phyloP scores from a whole-genome alignment of 768 basidiomycete species.

The Cystobasidium onofrii region DNA sequence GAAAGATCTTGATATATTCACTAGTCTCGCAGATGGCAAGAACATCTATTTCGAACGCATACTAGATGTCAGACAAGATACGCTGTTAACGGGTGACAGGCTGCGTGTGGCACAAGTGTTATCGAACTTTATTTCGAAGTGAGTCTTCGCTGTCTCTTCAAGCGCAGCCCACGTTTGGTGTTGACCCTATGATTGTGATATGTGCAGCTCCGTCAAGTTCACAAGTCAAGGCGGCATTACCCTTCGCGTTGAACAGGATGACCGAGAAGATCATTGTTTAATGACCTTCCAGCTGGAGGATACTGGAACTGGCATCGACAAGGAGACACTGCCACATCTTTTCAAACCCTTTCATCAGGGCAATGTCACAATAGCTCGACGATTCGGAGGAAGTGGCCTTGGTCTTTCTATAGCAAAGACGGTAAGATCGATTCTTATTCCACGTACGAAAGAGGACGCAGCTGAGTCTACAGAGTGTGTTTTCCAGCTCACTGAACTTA shows the following conservation, averaged over 20 bases:
- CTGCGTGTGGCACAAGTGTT: slow-evolving; percentile 68
- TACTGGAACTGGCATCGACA: slow-evolving; percentile 93
- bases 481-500: slow-evolving; percentile 35
- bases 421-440: background rate
- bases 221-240: slow-evolving; percentile 50
- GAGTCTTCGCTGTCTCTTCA: background rate
- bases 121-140: slow-evolving; percentile 60
- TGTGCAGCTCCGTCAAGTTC: slow-evolving; percentile 89
- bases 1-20: slow-evolving; percentile 86
- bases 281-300: slow-evolving; percentile 93
- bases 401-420: slow-evolving; percentile 66
- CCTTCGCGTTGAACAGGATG: slow-evolving; percentile 45
- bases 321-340: slow-evolving; percentile 88
- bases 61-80: slow-evolving; percentile 56
- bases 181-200: background rate
- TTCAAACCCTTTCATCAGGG: slow-evolving; percentile 99
- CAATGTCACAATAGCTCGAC: slow-evolving; percentile 77
- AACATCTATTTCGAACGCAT: slow-evolving; percentile 89
- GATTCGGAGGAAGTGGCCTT: slow-evolving; percentile 91
- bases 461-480: no score
- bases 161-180: no score
- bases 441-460: no score
- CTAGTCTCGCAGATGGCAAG: slow-evolving; percentile 89
- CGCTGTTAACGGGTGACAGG: slow-evolving; percentile 80
- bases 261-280: slow-evolving; percentile 57